Percentiles rank a stretch among this genome's conserved stretches.
These are phyloP conservation scores for Aspergillus japonicus DNA, from an alignment of 2,329 filamentous ascomycete genomes.

Conservation along the genomic window DNA sequence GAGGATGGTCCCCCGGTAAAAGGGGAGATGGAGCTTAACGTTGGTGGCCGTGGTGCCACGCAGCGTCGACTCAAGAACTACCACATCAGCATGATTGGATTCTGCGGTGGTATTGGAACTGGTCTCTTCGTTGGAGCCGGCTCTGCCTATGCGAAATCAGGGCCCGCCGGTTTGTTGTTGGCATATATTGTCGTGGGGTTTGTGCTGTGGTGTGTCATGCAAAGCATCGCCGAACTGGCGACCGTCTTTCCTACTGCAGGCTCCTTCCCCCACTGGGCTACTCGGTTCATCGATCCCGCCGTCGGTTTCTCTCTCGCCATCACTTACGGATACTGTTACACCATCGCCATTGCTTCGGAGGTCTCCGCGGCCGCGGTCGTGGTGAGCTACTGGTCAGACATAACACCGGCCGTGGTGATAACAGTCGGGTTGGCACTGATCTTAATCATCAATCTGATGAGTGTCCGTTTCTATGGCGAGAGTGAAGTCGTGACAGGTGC, in stretches of 20 bases:
- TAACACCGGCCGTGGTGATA: constrained; percentile 73
- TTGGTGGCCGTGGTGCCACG: constrained; percentile 33
- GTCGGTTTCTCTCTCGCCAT: constrained; percentile 84
- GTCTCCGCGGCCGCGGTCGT: constrained; percentile 84
- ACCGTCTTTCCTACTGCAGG: constrained; percentile 88
- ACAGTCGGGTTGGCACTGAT: constrained; percentile 32
- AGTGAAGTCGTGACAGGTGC: constrained; percentile 32
- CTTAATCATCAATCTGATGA: constrained; percentile 32
- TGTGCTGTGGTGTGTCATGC: constrained; percentile 87
- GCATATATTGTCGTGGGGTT: constrained; percentile 61
- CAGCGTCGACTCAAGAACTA: constrained; percentile 38
- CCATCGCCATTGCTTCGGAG: constrained; percentile 76
- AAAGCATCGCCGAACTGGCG: constrained; percentile 84
- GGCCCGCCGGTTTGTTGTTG: constrained; percentile 71
- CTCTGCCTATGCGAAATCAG: constrained; percentile 66
- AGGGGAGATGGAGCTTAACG: constrained; percentile 31
- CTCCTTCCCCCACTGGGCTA: constrained; percentile 87
- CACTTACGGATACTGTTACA: constrained; percentile 76
- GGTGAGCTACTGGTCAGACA: constrained; percentile 70
- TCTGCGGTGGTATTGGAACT: constrained; percentile 54
- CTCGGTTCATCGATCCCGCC: constrained; percentile 83
- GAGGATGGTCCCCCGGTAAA: constrained; percentile 18
- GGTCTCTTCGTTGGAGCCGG: constrained; percentile 84
- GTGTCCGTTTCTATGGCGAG: constrained; percentile 35
- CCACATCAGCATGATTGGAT: constrained; percentile 35